Base-by-base conservation (phyloP, 2,329 filamentous ascomycete species). In the Botryosphaeria dothidea region DNA sequence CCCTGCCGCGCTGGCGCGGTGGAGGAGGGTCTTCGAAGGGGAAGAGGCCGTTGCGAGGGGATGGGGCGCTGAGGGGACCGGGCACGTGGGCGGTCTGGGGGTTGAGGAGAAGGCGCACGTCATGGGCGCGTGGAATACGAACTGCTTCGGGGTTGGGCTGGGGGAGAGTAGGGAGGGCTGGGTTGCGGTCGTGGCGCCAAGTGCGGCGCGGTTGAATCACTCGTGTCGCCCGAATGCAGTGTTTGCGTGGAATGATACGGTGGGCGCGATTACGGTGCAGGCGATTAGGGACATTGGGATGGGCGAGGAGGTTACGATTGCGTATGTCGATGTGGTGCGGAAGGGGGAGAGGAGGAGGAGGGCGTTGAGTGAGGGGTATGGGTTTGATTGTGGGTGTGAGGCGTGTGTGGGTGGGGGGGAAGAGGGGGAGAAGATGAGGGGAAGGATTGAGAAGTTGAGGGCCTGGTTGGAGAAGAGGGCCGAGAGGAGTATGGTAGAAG, bases 291-390 rank as follows among this genome's bases (percentile, higher is more conserved):
- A 76, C 27, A 73, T 81, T 31, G 49, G 64, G 5, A 66, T 65
- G 1, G 78, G 75, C 6, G 76, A 78, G 15, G 76, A 81, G 69
- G 69, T 81, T 27, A 75, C 75, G 0, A 54, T 79, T 1, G 74
- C 72, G 0, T 81, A 80, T 68, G 73, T 75, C 65, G 75, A 78
- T 58, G 72, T 75, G 67, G 71, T 71, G 4, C 69, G 74, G 19
- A 69, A 73, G 27, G 73, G 73, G 64, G 65, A 67, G 5, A 65
- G 71, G 8, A 70, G 79, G 0, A 73, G 70, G 64, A 71, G 77
- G 49, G 69, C 79, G 43, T 71, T 72, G 64, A 74, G 78, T 11
- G 15, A 1, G 13, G 15, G 3, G 11, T 78, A 77, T 41, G 75
- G 74, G 34, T 77, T 78, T 63, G 62, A 65, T 17, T 78, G 76